These are phyloP conservation scores for Lactarius hatsudake DNA, from an alignment of 768 basidiomycete species.

Conservation along the genomic window DNA sequence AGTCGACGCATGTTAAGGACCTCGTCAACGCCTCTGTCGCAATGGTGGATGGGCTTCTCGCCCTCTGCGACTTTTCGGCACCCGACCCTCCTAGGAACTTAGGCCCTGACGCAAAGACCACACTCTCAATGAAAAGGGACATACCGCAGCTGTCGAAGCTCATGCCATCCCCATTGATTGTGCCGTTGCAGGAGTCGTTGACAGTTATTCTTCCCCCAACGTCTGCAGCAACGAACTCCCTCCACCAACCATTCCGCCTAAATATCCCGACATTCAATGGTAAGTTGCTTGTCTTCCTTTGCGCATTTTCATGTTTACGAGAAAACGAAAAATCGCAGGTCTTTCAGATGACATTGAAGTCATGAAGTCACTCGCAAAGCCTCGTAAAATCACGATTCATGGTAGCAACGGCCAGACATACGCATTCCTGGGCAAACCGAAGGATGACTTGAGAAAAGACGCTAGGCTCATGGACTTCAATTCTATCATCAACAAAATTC, in stretches of 20 bases:
- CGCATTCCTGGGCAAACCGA: conserved; percentile 93
- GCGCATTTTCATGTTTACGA: neutral
- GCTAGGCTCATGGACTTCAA: conserved; percentile 98
- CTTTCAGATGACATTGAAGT: conserved; percentile 83
- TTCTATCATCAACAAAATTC: conserved; percentile 92
- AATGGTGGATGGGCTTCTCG: conserved; percentile 70
- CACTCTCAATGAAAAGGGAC: conserved; percentile 49
- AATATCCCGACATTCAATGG: conserved; percentile 75
- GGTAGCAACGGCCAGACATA: conserved; percentile 83
- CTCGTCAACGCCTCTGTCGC: conserved; percentile 48
- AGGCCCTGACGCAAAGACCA: conserved; percentile 32
- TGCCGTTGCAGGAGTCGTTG: conserved; percentile 91
- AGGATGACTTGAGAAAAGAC: conserved; percentile 96
- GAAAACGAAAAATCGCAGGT: conserved; percentile 39
- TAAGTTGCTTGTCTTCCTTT: conserved; percentile 33
- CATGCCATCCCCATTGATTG: conserved; percentile 67
- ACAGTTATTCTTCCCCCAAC: conserved; percentile 84
- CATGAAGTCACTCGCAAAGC: conserved; percentile 89
- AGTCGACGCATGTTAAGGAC: conserved; percentile 42
- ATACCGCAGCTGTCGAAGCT: conserved; percentile 55
- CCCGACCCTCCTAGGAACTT: conserved; percentile 31
- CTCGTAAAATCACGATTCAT: conserved; percentile 82
- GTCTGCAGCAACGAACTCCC: conserved; percentile 50
- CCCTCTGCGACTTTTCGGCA: conserved; percentile 57
- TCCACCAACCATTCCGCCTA: conserved; percentile 77